Base-by-base conservation (phyloP, 2,329 filamentous ascomycete species). In the Stagonosporopsis rhizophila region DNA sequence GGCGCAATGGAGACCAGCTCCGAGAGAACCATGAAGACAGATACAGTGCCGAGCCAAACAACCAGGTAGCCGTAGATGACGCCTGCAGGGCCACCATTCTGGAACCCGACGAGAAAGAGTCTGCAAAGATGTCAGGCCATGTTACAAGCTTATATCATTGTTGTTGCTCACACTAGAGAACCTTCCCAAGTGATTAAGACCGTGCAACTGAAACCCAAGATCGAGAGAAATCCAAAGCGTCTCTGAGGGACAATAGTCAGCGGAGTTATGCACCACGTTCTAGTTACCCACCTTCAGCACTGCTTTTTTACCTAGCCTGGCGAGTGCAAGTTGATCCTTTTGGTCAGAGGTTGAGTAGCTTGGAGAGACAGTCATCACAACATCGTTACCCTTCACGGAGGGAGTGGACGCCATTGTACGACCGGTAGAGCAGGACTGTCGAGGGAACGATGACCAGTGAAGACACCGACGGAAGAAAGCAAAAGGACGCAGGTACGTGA, bases 1-100 rank as follows among this genome's bases (percentile, higher is more conserved):
- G 70, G 73, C 6, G 65, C 67, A 42, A 76, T 73, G 2, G 73
- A 76, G 0, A 68, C 73, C 50, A 76, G 65, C 44, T 74, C 71
- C 15, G 65, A 66, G 8, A 72, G 59, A 4, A 69, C 67, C 25
- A 66, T 58, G 32, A 69, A 69, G 5, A 64, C 60, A 6, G 70
- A 71, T 25, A 68, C 59, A 0, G 68, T 69, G n/a, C 71, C 70
- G 4, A 65, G 2, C 68, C 70, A 74, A 9, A 65, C 64, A 5
- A 67, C 45, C 9, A 72, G 30, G 32, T 69, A 74, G n/a, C 69
- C 67, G 25, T 68, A 74, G 27, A 73, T 64, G 47, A 70, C 61
- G 41, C 70, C 71, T 11, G 70, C 67, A 1, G 70, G 62, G 12
- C 71, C 71, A 9, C 71, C 71, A 58, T 69, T 71, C 44, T 65